phyloP scores from a whole-genome alignment of 192 early-diverging fungal species.

The Podila horticola region DNA sequence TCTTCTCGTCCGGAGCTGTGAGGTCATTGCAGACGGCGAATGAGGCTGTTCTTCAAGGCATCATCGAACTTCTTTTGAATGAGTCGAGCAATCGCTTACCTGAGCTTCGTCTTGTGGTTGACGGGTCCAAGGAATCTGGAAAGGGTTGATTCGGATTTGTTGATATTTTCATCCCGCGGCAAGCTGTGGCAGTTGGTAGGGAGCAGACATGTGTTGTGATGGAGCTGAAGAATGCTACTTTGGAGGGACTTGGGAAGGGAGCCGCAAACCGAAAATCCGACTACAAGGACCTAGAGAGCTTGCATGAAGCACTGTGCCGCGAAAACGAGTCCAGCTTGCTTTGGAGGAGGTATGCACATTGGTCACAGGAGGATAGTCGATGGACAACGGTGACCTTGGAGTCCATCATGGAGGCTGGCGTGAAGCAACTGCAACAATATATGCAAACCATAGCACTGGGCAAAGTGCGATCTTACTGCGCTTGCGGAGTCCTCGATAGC shows the following conservation, averaged over 20 bases:
- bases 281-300: conserved; percentile 26
- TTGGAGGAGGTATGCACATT: conserved; percentile 46
- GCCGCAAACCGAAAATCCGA: conserved; percentile 11
- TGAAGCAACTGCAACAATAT: conserved; percentile 37
- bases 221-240: conserved; percentile 47
- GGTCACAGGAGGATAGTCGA: conserved; percentile 27
- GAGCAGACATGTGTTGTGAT: conserved; percentile 32
- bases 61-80: conserved; percentile 41
- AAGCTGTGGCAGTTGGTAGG: conserved; percentile 4
- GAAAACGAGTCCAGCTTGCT: conserved; percentile 27
- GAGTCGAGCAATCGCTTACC: conserved; percentile 35
- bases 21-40: conserved; percentile 29
- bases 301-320: conserved; percentile 17
- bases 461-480: conserved; percentile 23
- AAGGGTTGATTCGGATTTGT: conserved; percentile 34
- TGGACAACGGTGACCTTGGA: conserved; percentile 26
- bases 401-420: conserved; percentile 27
- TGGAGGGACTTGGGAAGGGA: conserved; percentile 39
- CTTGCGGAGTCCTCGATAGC: conserved; percentile 41
- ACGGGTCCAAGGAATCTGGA: conserved; percentile 35
- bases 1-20: conserved; percentile 22
- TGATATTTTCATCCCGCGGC: conserved; percentile 31
- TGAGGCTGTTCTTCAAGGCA: conserved; percentile 42
- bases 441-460: conserved; percentile 33
- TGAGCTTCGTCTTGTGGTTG: conserved; percentile 49